phyloP scores from a whole-genome alignment of 805 yeast species.

The Candida morakotiae region DNA sequence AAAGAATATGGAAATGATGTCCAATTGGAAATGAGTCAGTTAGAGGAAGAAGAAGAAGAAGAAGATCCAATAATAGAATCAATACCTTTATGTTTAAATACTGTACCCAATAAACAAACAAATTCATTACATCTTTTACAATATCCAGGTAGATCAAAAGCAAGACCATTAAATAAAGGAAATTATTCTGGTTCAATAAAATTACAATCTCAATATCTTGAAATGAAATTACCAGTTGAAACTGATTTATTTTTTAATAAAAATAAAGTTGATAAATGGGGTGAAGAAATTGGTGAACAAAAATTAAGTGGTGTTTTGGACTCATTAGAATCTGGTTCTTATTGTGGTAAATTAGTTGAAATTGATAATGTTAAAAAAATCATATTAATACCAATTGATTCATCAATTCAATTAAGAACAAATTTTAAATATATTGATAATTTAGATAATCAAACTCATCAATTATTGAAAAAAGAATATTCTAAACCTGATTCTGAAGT shows the following conservation, averaged over 20 bases:
- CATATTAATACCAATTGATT: conserved; percentile 60
- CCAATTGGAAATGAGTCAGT: background rate
- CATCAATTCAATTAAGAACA: conserved; percentile 77
- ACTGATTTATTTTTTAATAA: conserved; percentile 65
- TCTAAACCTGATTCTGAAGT: conserved; percentile 28
- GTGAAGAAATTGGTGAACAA: conserved; percentile 52
- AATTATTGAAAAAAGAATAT: conserved; percentile 34
- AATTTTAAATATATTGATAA: conserved; percentile 76
- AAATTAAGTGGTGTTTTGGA: conserved; percentile 68
- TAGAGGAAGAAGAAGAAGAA: background rate
- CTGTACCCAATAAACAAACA: conserved; percentile 16
- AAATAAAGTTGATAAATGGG: conserved; percentile 63
- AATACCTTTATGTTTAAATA: conserved; percentile 31
- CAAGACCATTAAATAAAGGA: conserved; percentile 32
- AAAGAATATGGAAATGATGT: conserved; percentile 4
- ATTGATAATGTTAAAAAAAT: conserved; percentile 30
- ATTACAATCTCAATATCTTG: conserved; percentile 58
- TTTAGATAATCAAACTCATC: conserved; percentile 40
- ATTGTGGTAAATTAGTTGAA: conserved; percentile 26
- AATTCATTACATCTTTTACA: conserved; percentile 37
- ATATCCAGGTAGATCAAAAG: conserved; percentile 51
- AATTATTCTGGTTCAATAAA: conserved; percentile 51
- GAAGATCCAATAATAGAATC: conserved; percentile 36
- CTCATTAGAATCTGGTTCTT: conserved; percentile 42
- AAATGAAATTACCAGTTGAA: conserved; percentile 73